These are phyloP conservation scores for Ustilago esculenta DNA, from an alignment of 1,284 basidiomycete genomes.

Conservation along the genomic window DNA sequence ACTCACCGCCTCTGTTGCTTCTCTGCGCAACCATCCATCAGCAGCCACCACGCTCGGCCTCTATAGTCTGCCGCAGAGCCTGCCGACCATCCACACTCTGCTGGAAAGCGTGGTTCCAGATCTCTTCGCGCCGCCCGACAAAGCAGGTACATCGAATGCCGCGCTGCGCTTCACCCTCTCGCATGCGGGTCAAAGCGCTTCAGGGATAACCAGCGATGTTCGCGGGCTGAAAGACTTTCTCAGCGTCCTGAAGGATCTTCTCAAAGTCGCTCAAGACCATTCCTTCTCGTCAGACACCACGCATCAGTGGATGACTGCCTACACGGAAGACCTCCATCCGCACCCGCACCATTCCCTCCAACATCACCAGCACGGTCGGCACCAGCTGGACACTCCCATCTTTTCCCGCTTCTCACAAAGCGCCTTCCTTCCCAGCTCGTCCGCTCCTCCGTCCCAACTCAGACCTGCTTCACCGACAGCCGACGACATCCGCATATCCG, in stretches of 20 bases:
- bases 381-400: conserved; percentile 20
- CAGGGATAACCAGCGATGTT: conserved; percentile 29
- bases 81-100: conserved; percentile 33
- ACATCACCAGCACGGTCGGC: neutral
- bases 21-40: conserved; percentile 14
- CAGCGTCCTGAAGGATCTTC: conserved; percentile 38
- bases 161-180: conserved; percentile 27
- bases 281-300: conserved; percentile 11
- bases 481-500: conserved; percentile 38
- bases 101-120: conserved; percentile 25
- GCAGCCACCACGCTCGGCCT: conserved; percentile 19
- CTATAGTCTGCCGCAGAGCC: conserved; percentile 17
- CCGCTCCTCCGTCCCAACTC: neutral
- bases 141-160: conserved; percentile 12
- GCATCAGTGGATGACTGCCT: conserved; percentile 33
- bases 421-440: conserved; percentile 13
- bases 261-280: conserved; percentile 27
- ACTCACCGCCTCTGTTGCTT: conserved; percentile 19
- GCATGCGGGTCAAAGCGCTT: conserved; percentile 5
- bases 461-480: conserved; percentile 34
- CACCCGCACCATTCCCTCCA: neutral
- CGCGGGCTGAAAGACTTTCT: conserved; percentile 46
- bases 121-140: conserved; percentile 1
- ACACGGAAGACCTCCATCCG: conserved; percentile 22
- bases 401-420: conserved; percentile 48